A percentile compares a stretch with the other conserved stretches of the same genome.
phyloP scores from a whole-genome alignment of 495 filamentous ascomycete genomes.

The Parathielavia appendiculata region DNA sequence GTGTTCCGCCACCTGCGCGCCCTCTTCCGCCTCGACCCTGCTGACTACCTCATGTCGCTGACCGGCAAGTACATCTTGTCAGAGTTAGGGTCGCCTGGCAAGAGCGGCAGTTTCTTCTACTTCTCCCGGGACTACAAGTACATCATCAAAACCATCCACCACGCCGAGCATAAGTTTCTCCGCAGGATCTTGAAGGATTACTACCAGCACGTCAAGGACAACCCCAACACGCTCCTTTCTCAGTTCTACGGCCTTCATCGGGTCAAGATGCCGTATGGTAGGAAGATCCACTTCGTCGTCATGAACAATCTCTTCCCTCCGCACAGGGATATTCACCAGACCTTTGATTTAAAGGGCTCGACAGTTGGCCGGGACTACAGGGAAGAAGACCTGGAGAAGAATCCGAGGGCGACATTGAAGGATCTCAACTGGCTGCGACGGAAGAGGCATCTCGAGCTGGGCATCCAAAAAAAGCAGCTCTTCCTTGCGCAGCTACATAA shows the following conservation, averaged over 20 bases:
- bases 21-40: constrained; percentile 87
- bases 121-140: constrained; percentile 99
- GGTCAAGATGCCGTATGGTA: constrained; percentile 96
- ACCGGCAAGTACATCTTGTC: constrained; percentile 99
- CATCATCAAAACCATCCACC: constrained; percentile 99
- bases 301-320: constrained; percentile 99
- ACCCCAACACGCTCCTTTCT: constrained; percentile 93
- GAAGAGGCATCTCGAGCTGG: constrained; percentile 78
- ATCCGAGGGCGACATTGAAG: constrained; percentile 90
- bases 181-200: constrained; percentile 90
- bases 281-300: constrained; percentile 98
- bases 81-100: constrained; percentile 92
- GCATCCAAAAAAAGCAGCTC: constrained; percentile 73
- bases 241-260: constrained; percentile 98
- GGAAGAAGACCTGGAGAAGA: constrained; percentile 80
- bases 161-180: constrained; percentile 91
- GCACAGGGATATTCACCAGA: constrained; percentile 94
- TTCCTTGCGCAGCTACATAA: constrained; percentile 85
- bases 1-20: constrained; percentile 91
- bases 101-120: constrained; percentile 99
- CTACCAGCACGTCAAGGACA: constrained; percentile 84
- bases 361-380: constrained; percentile 86
- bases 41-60: constrained; percentile 96
- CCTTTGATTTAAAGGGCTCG: constrained; percentile 96
- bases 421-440: constrained; percentile 95